A percentile compares a stretch with the other conserved stretches of the same genome.
Conservation (phyloP, 257 asterid species). For the Primulina eburnea region DNA sequence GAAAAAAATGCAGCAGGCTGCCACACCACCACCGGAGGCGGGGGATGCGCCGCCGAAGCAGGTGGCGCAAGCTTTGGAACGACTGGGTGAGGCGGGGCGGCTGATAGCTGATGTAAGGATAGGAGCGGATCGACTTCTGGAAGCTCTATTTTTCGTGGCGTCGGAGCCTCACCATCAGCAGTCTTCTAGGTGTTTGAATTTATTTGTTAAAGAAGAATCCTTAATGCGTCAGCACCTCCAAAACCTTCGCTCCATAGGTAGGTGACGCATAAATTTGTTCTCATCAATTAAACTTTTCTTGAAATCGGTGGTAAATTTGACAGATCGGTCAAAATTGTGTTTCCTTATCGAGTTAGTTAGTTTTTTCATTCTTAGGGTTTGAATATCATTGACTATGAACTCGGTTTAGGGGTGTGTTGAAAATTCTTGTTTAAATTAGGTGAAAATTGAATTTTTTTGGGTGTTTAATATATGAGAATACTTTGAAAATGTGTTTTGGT, state of each 20-base stretch:
- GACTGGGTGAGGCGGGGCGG: slow-evolving; percentile 82
- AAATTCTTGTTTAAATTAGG: neutral
- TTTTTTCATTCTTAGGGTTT: neutral
- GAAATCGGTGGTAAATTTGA: neutral
- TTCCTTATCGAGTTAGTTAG: neutral
- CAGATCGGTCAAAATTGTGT: neutral
- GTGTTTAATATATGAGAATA: neutral
- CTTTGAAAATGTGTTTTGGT: no score
- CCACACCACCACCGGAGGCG: slow-evolving; percentile 34
- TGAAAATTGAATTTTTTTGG: neutral
- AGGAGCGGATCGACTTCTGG: slow-evolving; percentile 89
- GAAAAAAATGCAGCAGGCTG: slow-evolving; percentile 48
- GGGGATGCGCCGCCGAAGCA: slow-evolving; percentile 94
- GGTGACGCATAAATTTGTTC: slow-evolving; percentile 9
- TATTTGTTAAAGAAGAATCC: slow-evolving; percentile 63
- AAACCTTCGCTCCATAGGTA: slow-evolving; percentile 77
- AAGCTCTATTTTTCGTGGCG: slow-evolving; percentile 63
- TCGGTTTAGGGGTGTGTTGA: neutral
- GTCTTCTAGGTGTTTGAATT: slow-evolving; percentile 60
- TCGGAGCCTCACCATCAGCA: slow-evolving; percentile 62
- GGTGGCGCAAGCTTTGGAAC: slow-evolving; percentile 94
- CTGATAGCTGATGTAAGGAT: slow-evolving; percentile 86
- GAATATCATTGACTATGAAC: neutral
- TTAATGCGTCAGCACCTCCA: slow-evolving; percentile 75
- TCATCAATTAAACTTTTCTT: neutral